Percentiles rank a stretch among this genome's conserved stretches.
Conservation (phyloP, 306 rosid species). For the Inga laurina region DNA sequence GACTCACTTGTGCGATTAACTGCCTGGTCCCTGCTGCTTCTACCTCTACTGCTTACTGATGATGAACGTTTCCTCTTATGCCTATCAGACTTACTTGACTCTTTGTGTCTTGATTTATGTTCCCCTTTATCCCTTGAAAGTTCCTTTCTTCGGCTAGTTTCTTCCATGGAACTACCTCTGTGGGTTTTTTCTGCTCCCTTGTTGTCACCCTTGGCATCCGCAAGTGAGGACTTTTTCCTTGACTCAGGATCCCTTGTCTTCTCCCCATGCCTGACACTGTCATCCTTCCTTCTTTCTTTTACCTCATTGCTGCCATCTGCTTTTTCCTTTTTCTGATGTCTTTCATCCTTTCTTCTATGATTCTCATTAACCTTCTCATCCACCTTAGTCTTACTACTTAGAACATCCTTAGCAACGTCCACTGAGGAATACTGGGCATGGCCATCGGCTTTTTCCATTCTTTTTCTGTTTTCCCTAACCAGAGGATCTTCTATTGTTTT, state of each 20-base stretch:
- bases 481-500: slow-evolving; percentile 43
- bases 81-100: slow-evolving; percentile 59
- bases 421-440: slow-evolving; percentile 48
- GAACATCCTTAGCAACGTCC: slow-evolving; percentile 54
- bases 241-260: slow-evolving; percentile 68
- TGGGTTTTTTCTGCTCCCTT: slow-evolving; percentile 63
- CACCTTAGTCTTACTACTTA: slow-evolving; percentile 52
- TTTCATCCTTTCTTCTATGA: slow-evolving; percentile 62
- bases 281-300: slow-evolving; percentile 68
- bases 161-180: slow-evolving; percentile 59
- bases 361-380: slow-evolving; percentile 62
- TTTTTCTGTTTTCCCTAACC: slow-evolving; percentile 51
- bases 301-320: slow-evolving; percentile 52
- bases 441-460: slow-evolving; percentile 50
- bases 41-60: slow-evolving; percentile 72
- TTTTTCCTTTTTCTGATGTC: slow-evolving; percentile 61
- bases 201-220: slow-evolving; percentile 61
- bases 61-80: slow-evolving; percentile 74
- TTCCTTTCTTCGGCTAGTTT: slow-evolving; percentile 61
- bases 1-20: slow-evolving; percentile 56
- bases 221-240: slow-evolving; percentile 66
- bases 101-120: slow-evolving; percentile 65
- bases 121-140: slow-evolving; percentile 67
- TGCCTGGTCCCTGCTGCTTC: slow-evolving; percentile 59
- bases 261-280: slow-evolving; percentile 45